These are phyloP conservation scores for Arachnomyces sp. DNA, from an alignment of 2,329 filamentous ascomycete genomes.

Conservation along the genomic window DNA sequence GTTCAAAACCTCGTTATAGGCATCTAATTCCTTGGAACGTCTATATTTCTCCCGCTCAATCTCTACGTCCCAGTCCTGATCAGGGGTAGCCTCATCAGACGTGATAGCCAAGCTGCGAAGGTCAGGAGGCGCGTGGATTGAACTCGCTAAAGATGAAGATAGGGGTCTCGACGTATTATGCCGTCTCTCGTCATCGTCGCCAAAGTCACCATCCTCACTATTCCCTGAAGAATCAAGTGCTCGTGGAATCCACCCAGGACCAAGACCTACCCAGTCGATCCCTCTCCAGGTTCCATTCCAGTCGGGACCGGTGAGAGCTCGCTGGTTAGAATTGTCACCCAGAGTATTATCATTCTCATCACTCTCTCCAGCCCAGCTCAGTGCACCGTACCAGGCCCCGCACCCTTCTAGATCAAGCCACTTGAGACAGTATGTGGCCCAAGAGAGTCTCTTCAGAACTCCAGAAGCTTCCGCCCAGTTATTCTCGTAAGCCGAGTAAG, in stretches of 20 bases:
- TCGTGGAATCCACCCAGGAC: constrained; percentile 33
- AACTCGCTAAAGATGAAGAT: constrained; percentile 13
- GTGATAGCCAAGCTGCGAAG: neutral
- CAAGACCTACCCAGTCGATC: constrained; percentile 35
- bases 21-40: constrained; percentile 24
- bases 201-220: neutral
- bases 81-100: constrained; percentile 1
- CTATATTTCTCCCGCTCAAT: constrained; percentile 25
- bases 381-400: constrained; percentile 45
- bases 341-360: neutral
- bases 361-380: constrained; percentile 36
- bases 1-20: constrained; percentile 20
- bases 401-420: constrained; percentile 59
- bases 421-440: constrained; percentile 50
- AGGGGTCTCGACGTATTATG: neutral
- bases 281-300: constrained; percentile 42
- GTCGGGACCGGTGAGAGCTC: constrained; percentile 29
- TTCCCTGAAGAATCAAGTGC: no score
- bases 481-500: constrained; percentile 47
- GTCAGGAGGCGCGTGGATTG: constrained; percentile 17
- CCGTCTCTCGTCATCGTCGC: constrained; percentile 8
- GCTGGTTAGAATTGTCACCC: neutral
- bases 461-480: constrained; percentile 51
- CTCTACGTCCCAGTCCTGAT: constrained; percentile 25
- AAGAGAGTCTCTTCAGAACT: constrained; percentile 49